Base-by-base conservation (phyloP, 2,329 filamentous ascomycete genomes). In the Penicillium sp. region DNA sequence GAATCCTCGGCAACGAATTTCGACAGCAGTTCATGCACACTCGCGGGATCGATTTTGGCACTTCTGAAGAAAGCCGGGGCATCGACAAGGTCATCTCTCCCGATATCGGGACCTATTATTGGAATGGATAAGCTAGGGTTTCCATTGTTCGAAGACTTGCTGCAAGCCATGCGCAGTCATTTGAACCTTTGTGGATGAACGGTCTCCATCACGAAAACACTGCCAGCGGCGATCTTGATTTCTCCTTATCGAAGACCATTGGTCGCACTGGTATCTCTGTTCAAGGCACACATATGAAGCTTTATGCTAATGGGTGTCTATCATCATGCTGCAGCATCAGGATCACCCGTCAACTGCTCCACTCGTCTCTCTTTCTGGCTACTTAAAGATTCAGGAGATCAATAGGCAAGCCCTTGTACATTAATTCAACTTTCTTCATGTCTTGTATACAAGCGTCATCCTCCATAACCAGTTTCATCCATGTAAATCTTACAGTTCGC, bases 401-500 rank as follows among this genome's bases (percentile, higher is more conserved):
- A 13, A 42, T 53, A 22, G 9, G 9, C 37, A 10, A 19, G 7
- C 37, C 35, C n/a, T 26, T 58, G 56, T 58, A 58, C 35, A 58
- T 44, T 51, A 58, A 24, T 42, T 17, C 9, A 24, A 19, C 3
- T 47, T 47, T 26, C 4, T 37, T 13, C 30, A 45, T 44, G 19
- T 51, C 17, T 44, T 19, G 44, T 58, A 50, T 37, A 30, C 4
- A 7, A 42, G 9, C 7, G 37, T 15, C 3, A 30, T 24, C 24
- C 10, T 12, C 22, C 15, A 50, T 24, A 5, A 7, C 17, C 30
- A 50, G 6, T 22, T 3, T 6, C n/a, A 15, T 22, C 5, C 19
- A 28, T 26, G 24, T 12, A 6, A 37, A 2, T 10, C 8, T 42
- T n/a, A 40, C 7, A 10, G 2, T 42, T 42, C 6, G 38, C 17